Conservation (phyloP, 2,329 filamentous ascomycete species). For the Colletotrichum sansevieriae region DNA sequence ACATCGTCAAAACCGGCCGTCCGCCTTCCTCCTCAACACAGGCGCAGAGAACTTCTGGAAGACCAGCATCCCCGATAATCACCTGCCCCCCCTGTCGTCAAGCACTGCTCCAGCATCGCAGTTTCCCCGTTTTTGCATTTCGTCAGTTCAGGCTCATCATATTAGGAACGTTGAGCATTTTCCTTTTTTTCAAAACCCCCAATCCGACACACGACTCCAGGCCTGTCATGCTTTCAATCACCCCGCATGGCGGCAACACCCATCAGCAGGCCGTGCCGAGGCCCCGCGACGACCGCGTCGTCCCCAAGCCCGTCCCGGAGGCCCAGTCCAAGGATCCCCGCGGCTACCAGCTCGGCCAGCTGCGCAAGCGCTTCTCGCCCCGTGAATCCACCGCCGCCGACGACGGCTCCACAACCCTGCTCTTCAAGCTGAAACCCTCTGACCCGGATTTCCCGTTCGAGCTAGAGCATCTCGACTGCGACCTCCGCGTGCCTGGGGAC, state of each 20-base stretch:
- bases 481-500: constrained; percentile 71
- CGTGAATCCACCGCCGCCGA: constrained; percentile 57
- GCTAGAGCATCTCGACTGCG: constrained; percentile 75
- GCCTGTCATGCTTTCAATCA: constrained; percentile 56
- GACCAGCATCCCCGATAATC: constrained; percentile 13
- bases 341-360: constrained; percentile 80
- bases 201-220: too few relatives aligned
- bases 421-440: constrained; percentile 77
- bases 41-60: background rate
- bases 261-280: constrained; percentile 62
- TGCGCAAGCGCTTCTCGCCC: constrained; percentile 74
- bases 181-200: background rate
- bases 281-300: constrained; percentile 62
- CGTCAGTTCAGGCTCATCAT: constrained; percentile 41
- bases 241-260: constrained; percentile 48
- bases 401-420: constrained; percentile 67
- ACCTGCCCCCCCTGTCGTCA: constrained; percentile 24
- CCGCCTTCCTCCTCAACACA: background rate
- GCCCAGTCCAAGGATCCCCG: constrained; percentile 76
- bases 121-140: constrained; percentile 27
- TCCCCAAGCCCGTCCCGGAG: constrained; percentile 75
- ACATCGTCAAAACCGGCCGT: constrained; percentile 20
- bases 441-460: constrained; percentile 90
- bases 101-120: constrained; percentile 32
- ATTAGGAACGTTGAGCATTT: constrained; percentile 32